Base-by-base conservation (phyloP, 2,329 filamentous ascomycete species). In the Tolypocladium tundrense region DNA sequence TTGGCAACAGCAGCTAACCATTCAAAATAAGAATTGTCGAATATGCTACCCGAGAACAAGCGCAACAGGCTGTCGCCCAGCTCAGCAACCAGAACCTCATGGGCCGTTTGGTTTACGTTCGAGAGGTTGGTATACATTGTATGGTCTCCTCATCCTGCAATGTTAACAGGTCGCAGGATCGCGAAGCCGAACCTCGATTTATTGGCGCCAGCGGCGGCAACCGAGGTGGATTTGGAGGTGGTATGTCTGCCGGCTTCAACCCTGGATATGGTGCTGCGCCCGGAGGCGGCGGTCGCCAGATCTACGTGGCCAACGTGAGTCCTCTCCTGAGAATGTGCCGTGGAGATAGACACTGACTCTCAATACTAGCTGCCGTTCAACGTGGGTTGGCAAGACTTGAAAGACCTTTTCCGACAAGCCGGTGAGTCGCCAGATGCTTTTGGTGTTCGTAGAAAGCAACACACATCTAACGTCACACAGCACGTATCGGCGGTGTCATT, bases 21-120 rank as follows among this genome's bases (percentile, higher is more conserved):
- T 13, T 35, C 19, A 24, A 13, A 19, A 27, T 6, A 31, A 96
- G 91, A 82, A 99, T 99, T 90, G 94, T 99, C 88, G 94, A 99
- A 88, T 99, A 99, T 87, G 92, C 92, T 76, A 97, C 93, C 70
- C 90, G 92, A 86, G 94, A 99, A 72, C 91, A 99, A 88, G 94
- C 94, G 73, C 94, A 97, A 77, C 88, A 91, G 76, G 94, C 94
- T 72, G 94, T 99, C 79, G 88, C 90, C 75, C 94, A 91, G 72
- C 89, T 99, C 77, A 97, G 92, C 85, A 99, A 99, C 80, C 93
- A 97, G 77, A 97, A 95, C 74, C 82, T 99, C 61, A 97, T 97
- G 93, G 94, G 94, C 60, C 88, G 94, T 75, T 88, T 99, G 68
- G 91, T 99, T 73, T 99, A 99, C 75, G 94, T 99, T 74, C 89